Base-by-base conservation (phyloP, 148 eudicot species). In the Amaranthus cruentus region DNA sequence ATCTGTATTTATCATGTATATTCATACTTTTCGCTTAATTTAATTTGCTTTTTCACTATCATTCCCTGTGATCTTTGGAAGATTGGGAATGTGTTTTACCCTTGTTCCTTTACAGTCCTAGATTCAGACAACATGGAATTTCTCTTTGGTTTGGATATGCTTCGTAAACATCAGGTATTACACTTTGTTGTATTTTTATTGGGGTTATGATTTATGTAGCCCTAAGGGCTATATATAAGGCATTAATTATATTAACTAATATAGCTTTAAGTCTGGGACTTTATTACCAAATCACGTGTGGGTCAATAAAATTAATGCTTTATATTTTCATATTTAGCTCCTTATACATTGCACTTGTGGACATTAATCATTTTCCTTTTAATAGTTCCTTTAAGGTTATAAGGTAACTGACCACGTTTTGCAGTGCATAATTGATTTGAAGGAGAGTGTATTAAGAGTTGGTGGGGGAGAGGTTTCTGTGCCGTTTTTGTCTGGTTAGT, bases 41-140 rank as follows among this genome's bases (percentile, higher is more conserved):
- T 76, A 68, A 68, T 68, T 52, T 77, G 71, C 73, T 47, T 71
- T 49, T 58, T 55, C 66, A 76, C 47, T 68, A 66, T 59, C 74
- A 48, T 78, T 72, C 71, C 70, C 62, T 58, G 15, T 75, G 59
- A 28, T 72, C 47, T 73, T 61, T 79, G 78, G 80, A 82, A 95
- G 98, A 95, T 95, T 83, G 98, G 98, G 77, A 86, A 73, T 73
- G 83, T 83, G 82, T 95, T 88, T 79, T 95, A 91, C 69, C 97
- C 91, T 55, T 88, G 97, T 83, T 88, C 98, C 77, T 95, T 95
- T 81, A 69, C 88, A 78, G 98, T 95, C 66, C 81, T 95, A 80
- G 98, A 91, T 88, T 84, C 98, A 62, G 88, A 97, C 72, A 95
- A 95, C 85, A 95, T 95, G 97, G 98, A 95, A 60, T 95, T 95